Percentiles rank a stretch among this genome's conserved stretches.
Conservation (phyloP, 257 asterid genomes). For the Haberlea rhodopensis region DNA sequence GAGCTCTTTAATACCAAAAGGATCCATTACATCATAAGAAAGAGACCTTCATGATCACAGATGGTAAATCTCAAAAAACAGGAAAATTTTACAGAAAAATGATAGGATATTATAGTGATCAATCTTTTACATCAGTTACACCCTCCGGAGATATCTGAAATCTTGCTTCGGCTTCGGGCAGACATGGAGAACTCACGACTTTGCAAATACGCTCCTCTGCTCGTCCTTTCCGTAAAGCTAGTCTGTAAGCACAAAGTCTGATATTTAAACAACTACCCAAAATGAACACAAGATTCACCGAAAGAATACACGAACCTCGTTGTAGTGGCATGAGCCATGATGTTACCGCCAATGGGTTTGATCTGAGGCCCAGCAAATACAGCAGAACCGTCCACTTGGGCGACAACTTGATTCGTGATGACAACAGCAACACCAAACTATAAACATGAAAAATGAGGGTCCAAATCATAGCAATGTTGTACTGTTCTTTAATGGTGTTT, state of each 20-base stretch:
- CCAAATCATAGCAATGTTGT: background rate
- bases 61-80: background rate
- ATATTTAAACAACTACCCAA: background rate
- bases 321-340: constrained; percentile 96
- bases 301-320: constrained; percentile 52
- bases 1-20: background rate
- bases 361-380: constrained; percentile 83
- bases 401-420: constrained; percentile 96
- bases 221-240: no score
- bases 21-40: background rate
- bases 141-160: no score
- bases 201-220: no score
- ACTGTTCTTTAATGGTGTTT: constrained; percentile 3
- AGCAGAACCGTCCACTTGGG: constrained; percentile 98
- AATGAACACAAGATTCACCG: background rate
- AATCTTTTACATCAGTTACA: no score
- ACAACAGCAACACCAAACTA: constrained; percentile 95
- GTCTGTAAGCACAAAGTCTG: no score
- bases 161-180: no score
- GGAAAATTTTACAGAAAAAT: no score
- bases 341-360: constrained; percentile 96
- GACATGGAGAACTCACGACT: no score
- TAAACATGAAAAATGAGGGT: constrained; percentile 20
- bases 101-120: no score
- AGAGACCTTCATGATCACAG: background rate